A percentile compares a stretch with the other conserved stretches of the same genome.
phyloP scores from a whole-genome alignment of 139 green algal genomes.

The Spirogloea muscicola region DNA sequence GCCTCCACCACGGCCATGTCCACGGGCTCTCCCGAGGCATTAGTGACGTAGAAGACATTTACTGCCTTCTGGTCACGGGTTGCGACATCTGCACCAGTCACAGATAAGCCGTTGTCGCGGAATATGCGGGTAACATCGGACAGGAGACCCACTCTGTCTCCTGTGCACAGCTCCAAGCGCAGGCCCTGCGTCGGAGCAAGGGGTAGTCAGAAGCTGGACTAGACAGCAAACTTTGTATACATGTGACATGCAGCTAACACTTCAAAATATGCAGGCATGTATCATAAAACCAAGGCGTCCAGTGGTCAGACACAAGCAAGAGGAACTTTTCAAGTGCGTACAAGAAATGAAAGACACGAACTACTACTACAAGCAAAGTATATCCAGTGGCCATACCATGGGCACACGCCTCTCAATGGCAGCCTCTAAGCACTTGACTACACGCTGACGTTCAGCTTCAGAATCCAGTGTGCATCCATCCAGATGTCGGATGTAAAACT shows the following conservation, averaged over 20 bases:
- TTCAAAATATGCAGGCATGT: no score
- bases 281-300: no score
- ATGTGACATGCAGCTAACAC: no score
- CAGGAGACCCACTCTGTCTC: constrained; percentile 27
- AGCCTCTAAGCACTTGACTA: constrained; percentile 36
- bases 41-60: constrained; percentile 33
- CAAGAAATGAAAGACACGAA: no score
- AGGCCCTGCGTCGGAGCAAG: no score
- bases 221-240: no score
- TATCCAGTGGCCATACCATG: no score
- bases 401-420: constrained; percentile 26
- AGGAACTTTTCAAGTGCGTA: no score
- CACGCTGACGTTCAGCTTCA: constrained; percentile 23
- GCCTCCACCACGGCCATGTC: constrained; percentile 30
- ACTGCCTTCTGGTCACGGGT: constrained; percentile 18
- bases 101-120: constrained; percentile 7
- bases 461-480: constrained; percentile 22
- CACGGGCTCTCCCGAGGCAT: not conserved
- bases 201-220: no score
- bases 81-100: constrained; percentile 26
- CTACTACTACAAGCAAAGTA: no score
- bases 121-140: constrained; percentile 26
- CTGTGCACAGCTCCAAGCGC: constrained; percentile 15
- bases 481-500: constrained; percentile 40
- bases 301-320: no score